A percentile compares a stretch with the other conserved stretches of the same genome.
phyloP scores from a whole-genome alignment of 2,329 filamentous ascomycete species.

The Ascochyta fabae region DNA sequence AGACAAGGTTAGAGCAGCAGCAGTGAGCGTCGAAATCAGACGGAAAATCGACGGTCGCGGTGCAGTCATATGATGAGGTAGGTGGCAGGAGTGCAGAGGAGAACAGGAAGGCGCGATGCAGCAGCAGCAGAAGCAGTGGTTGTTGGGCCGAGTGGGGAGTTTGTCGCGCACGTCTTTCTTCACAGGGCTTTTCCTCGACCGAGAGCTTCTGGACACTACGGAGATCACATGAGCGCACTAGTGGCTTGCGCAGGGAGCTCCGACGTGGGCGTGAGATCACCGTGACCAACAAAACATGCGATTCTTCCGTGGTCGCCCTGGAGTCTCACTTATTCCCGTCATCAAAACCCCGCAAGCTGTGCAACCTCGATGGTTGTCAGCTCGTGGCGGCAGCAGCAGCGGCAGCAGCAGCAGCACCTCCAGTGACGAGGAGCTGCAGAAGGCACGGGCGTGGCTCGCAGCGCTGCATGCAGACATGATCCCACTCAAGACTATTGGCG shows the following conservation, averaged over 20 bases:
- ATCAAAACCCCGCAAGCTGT: constrained; percentile 16
- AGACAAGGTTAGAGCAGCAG: constrained; percentile 17
- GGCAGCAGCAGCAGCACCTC: constrained; percentile 8
- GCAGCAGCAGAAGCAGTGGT: constrained; percentile 13
- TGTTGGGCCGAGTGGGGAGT: constrained; percentile 23
- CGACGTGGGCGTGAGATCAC: constrained; percentile 10
- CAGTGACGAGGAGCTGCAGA: constrained; percentile 41
- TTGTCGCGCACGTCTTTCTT: constrained; percentile 14
- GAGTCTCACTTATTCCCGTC: constrained; percentile 10
- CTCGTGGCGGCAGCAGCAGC: not conserved
- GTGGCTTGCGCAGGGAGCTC: constrained; percentile 15
- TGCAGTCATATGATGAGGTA: constrained; percentile 21
- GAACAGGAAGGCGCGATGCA: constrained; percentile 21
- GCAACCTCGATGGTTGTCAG: constrained; percentile 14
- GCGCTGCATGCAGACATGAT: constrained; percentile 61
- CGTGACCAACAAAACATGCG: constrained; percentile 23
- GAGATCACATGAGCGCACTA: constrained; percentile 12
- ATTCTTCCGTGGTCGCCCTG: constrained; percentile 17
- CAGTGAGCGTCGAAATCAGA: constrained; percentile 7
- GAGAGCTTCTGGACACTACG: constrained; percentile 6
- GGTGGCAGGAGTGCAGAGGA: constrained; percentile 23
- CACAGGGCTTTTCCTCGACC: constrained; percentile 9
- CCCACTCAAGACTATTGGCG: constrained; percentile 60
- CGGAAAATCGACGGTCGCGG: constrained; percentile 13
- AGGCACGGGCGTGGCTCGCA: constrained; percentile 64